Base-by-base conservation (phyloP, 371 early-diverging fungal genomes). In the Mortierella sp. region DNA sequence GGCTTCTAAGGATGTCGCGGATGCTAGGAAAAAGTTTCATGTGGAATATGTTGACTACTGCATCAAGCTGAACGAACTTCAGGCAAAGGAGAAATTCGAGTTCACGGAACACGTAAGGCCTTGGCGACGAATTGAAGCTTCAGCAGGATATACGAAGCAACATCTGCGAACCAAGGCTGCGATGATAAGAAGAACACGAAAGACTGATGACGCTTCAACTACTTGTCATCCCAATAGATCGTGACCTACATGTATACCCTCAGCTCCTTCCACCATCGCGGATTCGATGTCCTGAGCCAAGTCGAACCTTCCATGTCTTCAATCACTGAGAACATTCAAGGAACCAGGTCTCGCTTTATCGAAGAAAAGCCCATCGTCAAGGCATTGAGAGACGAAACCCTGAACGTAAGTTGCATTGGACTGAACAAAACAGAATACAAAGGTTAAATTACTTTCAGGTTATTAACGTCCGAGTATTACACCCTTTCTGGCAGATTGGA, bases 81-180 rank as follows among this genome's bases (percentile, higher is more conserved):
- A 93, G 70, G 91, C 93, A 8, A 91, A 90, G 76, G 94, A 94
- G 79, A 93, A 93, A 77, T 92, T 94, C 46, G 96, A 96, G 76
- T 91, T 95, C 55, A 91, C 94, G 80, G 96, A 95, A 84, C 93
- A 93, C 85, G 95, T 96, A 91, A 77, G 88, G 16, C 32, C 24
- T 24, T 27, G 6, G 24, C 11, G 8, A 24, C 24, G 2, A 65
- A 38, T 21, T 4, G 4, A 3, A 35, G 38, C 44, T 8, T 12
- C 43, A 21, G 14, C 24, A 24, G 3, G 21, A 35, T 18, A 21
- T 10, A 0, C 16, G 1, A 51, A 41, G 41, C 16, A 65, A 5
- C 35, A 51, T 29, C 2, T 12, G 21, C 21, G 43, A 43, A 11
- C 18, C 32, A 48, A 54, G 51, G 51, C 18, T 18, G 6, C 51